Evolutionary conservation across 2,329 filamentous ascomycete species (phyloP).

Genomic region (Xylaria sp.): DNA sequence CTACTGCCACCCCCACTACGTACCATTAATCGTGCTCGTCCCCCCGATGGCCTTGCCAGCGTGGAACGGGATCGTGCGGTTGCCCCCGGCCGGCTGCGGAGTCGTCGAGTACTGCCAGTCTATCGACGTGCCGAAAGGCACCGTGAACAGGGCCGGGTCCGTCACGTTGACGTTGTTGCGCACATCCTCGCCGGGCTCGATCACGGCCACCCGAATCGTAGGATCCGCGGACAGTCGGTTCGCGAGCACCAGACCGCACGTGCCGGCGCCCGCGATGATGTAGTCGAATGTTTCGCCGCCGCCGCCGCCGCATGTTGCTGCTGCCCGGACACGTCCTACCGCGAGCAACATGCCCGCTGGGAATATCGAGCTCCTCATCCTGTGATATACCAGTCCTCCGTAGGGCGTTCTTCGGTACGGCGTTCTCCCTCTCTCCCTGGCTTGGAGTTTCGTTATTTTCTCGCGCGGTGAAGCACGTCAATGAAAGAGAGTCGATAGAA

Average conservation of each 20-base stretch:
- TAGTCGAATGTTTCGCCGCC: slow-evolving; percentile 50
- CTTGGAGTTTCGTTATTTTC: not conserved
- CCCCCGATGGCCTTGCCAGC: slow-evolving; percentile 55
- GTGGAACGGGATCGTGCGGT: slow-evolving; percentile 50
- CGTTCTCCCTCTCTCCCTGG: not conserved
- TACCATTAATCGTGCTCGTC: slow-evolving; percentile 56
- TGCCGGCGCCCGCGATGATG: slow-evolving; percentile 54
- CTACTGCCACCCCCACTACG: not conserved
- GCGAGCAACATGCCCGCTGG: slow-evolving; percentile 13
- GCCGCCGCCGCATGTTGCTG: slow-evolving; percentile 1
- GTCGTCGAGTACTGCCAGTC: slow-evolving; percentile 53
- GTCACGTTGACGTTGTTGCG: slow-evolving; percentile 51
- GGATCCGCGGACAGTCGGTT: slow-evolving; percentile 53
- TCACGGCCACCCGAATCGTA: slow-evolving; percentile 49
- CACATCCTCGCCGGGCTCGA: slow-evolving; percentile 54
- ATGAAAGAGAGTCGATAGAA: too few relatives aligned
- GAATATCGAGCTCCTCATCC: slow-evolving; percentile 18
- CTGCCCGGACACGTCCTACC: slow-evolving; percentile 2
- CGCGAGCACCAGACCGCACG: slow-evolving; percentile 53
- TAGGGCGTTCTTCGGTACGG: not conserved
- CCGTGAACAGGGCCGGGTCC: slow-evolving; percentile 45
- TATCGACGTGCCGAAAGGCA: slow-evolving; percentile 46
- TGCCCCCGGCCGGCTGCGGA: slow-evolving; percentile 48
- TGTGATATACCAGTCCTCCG: not conserved
- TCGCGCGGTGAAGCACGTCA: too few relatives aligned